phyloP scores from a whole-genome alignment of 2,329 filamentous ascomycete genomes.

The Aspergillus niger region DNA sequence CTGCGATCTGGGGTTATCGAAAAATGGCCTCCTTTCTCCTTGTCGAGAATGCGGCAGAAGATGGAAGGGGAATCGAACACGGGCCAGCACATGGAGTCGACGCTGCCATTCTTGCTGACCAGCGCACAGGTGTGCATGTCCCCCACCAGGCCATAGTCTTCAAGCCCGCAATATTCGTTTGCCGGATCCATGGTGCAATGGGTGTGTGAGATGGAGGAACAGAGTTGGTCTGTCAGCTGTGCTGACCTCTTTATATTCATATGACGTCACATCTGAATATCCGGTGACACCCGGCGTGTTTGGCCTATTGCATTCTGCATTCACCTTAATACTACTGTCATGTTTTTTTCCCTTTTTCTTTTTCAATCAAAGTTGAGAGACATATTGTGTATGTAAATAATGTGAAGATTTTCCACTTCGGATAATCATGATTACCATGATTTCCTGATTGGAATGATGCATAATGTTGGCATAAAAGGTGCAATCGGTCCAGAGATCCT shows the following conservation, averaged over 20 bases:
- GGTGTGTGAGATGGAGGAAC: background rate
- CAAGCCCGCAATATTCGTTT: slow-evolving; percentile 52
- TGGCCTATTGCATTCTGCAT: too few relatives aligned
- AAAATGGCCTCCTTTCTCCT: slow-evolving; percentile 73
- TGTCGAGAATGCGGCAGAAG: slow-evolving; percentile 74
- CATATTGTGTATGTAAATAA: too few relatives aligned
- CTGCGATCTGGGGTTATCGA: slow-evolving; percentile 59
- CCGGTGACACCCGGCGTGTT: too few relatives aligned
- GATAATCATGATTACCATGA: too few relatives aligned
- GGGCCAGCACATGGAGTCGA: slow-evolving; percentile 82
- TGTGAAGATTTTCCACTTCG: too few relatives aligned
- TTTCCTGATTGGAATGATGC: too few relatives aligned
- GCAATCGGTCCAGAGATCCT: too few relatives aligned
- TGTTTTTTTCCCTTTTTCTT: too few relatives aligned
- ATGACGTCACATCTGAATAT: background rate
- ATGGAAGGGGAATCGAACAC: slow-evolving; percentile 77
- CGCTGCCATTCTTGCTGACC: slow-evolving; percentile 71
- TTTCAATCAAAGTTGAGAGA: too few relatives aligned
- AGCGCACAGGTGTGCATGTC: slow-evolving; percentile 79
- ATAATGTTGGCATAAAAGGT: too few relatives aligned
- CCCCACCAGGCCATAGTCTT: slow-evolving; percentile 78
- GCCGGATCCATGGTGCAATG: background rate
- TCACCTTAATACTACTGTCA: too few relatives aligned
- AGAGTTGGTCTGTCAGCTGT: background rate
- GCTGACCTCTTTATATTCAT: background rate